These are phyloP conservation scores for Stygiomarasmius scandens DNA, from an alignment of 1,284 basidiomycete genomes.

Conservation along the genomic window DNA sequence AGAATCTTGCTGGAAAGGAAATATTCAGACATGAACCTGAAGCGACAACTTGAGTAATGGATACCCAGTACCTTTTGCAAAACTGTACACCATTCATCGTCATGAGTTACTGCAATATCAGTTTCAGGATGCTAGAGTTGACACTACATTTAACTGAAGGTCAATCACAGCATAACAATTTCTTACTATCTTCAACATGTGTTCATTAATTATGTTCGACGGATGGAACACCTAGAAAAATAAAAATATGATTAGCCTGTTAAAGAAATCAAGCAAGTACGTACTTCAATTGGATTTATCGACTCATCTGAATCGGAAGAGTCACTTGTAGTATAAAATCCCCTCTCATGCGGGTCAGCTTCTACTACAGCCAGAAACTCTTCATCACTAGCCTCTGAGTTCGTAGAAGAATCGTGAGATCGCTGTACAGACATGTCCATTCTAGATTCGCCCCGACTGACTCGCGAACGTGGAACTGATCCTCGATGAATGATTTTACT, in stretches of 20 bases:
- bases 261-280: neutral
- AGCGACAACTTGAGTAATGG: too few relatives aligned
- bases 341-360: neutral
- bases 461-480: neutral
- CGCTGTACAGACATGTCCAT: too few relatives aligned
- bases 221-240: slow-evolving; percentile 7
- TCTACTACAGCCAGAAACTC: too few relatives aligned
- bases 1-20: too few relatives aligned
- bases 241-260: neutral
- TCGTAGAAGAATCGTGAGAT: too few relatives aligned
- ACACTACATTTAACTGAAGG: neutral
- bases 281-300: neutral
- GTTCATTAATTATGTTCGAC: slow-evolving; percentile 3
- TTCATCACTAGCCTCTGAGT: neutral
- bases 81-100: slow-evolving; percentile 13
- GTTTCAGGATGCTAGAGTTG: neutral
- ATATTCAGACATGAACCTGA: too few relatives aligned
- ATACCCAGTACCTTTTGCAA: slow-evolving; percentile 5
- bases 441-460: too few relatives aligned
- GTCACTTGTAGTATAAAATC: neutral
- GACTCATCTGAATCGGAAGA: neutral
- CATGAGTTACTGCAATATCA: slow-evolving; percentile 14
- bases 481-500: neutral
- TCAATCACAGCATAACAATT: neutral
- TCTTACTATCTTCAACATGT: slow-evolving; percentile 5